These are phyloP conservation scores for Vigna unguiculata DNA, from an alignment of 306 rosid species.

Conservation along the genomic window DNA sequence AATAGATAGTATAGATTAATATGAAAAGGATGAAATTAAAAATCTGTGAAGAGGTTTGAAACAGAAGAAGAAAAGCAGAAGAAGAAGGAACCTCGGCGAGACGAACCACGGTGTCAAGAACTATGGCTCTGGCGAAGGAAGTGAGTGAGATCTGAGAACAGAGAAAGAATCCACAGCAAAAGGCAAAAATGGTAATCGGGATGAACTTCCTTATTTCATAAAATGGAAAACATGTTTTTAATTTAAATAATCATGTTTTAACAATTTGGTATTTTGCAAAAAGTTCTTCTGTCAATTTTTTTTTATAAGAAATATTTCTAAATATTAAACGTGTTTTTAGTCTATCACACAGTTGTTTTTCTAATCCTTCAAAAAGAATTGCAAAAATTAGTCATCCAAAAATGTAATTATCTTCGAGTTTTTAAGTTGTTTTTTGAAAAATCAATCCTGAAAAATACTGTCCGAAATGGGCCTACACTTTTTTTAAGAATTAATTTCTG, in stretches of 20 bases:
- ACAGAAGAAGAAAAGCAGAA: neutral
- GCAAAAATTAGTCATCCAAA: no score
- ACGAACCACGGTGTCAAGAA: neutral
- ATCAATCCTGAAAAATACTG: no score
- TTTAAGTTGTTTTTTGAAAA: no score
- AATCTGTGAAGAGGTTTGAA: conserved; percentile 25
- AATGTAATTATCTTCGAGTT: no score
- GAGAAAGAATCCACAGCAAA: neutral
- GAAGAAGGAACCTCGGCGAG: conserved; percentile 29
- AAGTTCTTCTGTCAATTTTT: no score
- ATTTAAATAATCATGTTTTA: neutral
- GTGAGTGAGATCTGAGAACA: conserved; percentile 47
- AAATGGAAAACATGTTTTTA: neutral
- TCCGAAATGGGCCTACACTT: no score
- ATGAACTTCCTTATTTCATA: neutral
- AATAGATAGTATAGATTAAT: neutral
- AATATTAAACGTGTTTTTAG: no score
- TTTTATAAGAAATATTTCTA: no score
- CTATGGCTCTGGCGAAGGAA: conserved; percentile 23
- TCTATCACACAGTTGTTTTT: no score
- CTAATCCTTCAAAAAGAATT: no score
- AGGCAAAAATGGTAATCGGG: conserved; percentile 11
- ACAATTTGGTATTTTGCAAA: no score
- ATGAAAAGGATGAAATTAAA: neutral
- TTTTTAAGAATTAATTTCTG: no score